A percentile compares a stretch with the other conserved stretches of the same genome.
These are phyloP conservation scores for Suillus sp. DNA, from an alignment of 768 basidiomycete species.

Conservation along the genomic window DNA sequence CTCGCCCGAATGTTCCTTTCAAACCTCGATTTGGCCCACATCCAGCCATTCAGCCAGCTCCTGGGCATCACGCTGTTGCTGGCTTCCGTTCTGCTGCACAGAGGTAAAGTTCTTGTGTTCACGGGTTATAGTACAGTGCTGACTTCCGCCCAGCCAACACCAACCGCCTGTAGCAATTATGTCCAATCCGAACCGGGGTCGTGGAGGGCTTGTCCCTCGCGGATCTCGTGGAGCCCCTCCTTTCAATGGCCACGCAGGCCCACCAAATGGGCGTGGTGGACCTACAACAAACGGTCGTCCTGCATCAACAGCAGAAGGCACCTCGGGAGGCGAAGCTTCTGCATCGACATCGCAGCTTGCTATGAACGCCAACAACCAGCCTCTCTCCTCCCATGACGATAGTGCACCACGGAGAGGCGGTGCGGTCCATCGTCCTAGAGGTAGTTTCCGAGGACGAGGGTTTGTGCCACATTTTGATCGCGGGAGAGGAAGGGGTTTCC, in stretches of 20 bases:
- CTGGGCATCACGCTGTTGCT: constrained; percentile 55
- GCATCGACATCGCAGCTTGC: not conserved
- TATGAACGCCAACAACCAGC: constrained; percentile 1
- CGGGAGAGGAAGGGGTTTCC: constrained; percentile 32
- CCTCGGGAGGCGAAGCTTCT: not conserved
- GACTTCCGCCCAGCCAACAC: constrained; percentile 6
- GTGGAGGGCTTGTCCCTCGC: constrained; percentile 26
- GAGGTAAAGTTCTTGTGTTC: constrained; percentile 25
- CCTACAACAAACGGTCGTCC: constrained; percentile 15
- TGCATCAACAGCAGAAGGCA: constrained; percentile 6
- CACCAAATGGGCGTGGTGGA: constrained; percentile 18
- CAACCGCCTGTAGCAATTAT: constrained; percentile 64
- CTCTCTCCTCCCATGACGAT: constrained; percentile 8
- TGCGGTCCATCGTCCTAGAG: constrained; percentile 23
- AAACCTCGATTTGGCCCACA: constrained; percentile 69
- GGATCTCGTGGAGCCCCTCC: constrained; percentile 15
- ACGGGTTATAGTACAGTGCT: not conserved
- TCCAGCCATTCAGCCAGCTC: constrained; percentile 56
- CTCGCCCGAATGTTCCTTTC: constrained; percentile 54
- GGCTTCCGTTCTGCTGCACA: constrained; percentile 64
- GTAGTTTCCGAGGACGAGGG: constrained; percentile 37
- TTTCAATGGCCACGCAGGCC: constrained; percentile 13
- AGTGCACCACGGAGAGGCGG: constrained; percentile 14
- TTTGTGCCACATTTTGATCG: constrained; percentile 31
- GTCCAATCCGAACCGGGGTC: constrained; percentile 67